phyloP scores from a whole-genome alignment of 2,329 filamentous ascomycete genomes.

The Pseudonectria foliicola region DNA sequence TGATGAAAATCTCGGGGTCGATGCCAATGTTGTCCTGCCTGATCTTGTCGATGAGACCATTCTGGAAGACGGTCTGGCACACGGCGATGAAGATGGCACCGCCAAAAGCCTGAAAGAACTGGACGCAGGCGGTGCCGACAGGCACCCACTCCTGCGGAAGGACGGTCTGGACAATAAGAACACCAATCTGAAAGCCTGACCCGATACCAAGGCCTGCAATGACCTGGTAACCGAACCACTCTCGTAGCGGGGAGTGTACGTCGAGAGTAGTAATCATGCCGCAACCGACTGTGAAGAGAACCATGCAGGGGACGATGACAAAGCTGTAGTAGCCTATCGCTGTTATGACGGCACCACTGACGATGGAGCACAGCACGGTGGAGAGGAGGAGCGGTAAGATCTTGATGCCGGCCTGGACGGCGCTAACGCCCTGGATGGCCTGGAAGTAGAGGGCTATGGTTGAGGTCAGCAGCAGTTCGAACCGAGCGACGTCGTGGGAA shows the following conservation, averaged over 20 bases:
- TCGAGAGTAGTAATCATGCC: conserved; percentile 49
- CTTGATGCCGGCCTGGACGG: conserved; percentile 48
- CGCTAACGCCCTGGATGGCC: conserved; percentile 44
- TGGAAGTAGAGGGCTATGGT: conserved; percentile 44
- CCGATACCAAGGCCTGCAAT: conserved; percentile 48
- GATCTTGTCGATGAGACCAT: conserved; percentile 50
- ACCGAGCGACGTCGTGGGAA: neutral
- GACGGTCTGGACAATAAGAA: conserved; percentile 46
- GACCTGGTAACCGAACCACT: conserved; percentile 55
- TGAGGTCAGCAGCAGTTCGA: conserved; percentile 7
- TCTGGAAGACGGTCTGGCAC: conserved; percentile 61
- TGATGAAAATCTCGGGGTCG: conserved; percentile 41
- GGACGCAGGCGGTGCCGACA: conserved; percentile 43
- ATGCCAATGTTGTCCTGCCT: conserved; percentile 35
- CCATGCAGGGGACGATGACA: conserved; percentile 35
- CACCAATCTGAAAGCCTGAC: conserved; percentile 39
- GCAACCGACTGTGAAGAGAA: conserved; percentile 37
- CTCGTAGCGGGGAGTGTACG: conserved; percentile 35
- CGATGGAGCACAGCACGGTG: conserved; percentile 41
- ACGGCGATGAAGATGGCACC: conserved; percentile 60
- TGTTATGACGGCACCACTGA: conserved; percentile 35
- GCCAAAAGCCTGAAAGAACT: conserved; percentile 59
- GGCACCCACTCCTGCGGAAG: conserved; percentile 42
- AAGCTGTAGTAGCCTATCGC: conserved; percentile 35
- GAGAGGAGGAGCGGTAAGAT: conserved; percentile 46